Percentiles rank a stretch among this genome's conserved stretches.
These are phyloP conservation scores for sunflower (Helianthus annuus) DNA, from an alignment of 129 eudicot genomes.

Conservation along the genomic window HanXRQr2.0-SUNRISE NC_035441.2:20312383-20312882, in stretches of 20 bases:
- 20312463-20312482: not conserved
- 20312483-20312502: slow-evolving; percentile 7
- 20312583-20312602: slow-evolving; percentile 93
- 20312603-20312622: slow-evolving; percentile 84
- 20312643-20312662: slow-evolving; percentile 91
- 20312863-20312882: slow-evolving; percentile 71
- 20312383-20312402: slow-evolving; percentile 69
- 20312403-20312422: slow-evolving; percentile 87
- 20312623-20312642: slow-evolving; percentile 87
- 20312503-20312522: slow-evolving; percentile 90
- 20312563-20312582: slow-evolving; percentile 81
- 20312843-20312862: slow-evolving; percentile 77
- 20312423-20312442: slow-evolving; percentile 13
- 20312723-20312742: slow-evolving; percentile 61
- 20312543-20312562: slow-evolving; percentile 58
- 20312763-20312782: slow-evolving; percentile 94
- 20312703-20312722: slow-evolving; percentile 79
- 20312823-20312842: slow-evolving; percentile 74
- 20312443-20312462: not conserved
- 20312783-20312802: slow-evolving; percentile 87
- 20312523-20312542: slow-evolving; percentile 84
- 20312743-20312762: slow-evolving; percentile 67
- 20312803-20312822: slow-evolving; percentile 83
- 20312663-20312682: slow-evolving; percentile 63
- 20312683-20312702: slow-evolving; percentile 80